A percentile compares a stretch with the other conserved stretches of the same genome.
Evolutionary conservation across 2,329 filamentous ascomycete genomes (phyloP).

Genomic region (Monosporascus sp.): DNA sequence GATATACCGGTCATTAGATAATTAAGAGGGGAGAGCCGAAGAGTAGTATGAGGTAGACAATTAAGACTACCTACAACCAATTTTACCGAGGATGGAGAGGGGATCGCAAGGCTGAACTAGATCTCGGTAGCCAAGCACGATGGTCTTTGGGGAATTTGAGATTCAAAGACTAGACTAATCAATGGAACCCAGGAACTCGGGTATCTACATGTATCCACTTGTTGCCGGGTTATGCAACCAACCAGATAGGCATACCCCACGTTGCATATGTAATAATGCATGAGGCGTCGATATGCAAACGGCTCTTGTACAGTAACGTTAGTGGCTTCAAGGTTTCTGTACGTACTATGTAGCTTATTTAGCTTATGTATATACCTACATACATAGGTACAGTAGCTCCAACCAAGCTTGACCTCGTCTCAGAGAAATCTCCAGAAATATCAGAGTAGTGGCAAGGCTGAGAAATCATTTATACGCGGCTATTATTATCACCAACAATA

Average conservation of each 20-base stretch:
- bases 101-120: background rate
- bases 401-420: background rate
- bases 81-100: background rate
- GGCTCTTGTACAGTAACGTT: no score
- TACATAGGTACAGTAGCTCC: background rate
- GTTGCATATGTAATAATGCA: no score
- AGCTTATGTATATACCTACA: background rate
- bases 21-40: no score
- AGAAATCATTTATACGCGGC: constrained; percentile 29
- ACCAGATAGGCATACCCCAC: no score
- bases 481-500: constrained; percentile 5
- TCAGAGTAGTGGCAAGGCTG: constrained; percentile 36
- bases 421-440: constrained; percentile 14
- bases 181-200: no score
- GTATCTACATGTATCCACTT: no score
- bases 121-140: no score
- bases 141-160: no score
- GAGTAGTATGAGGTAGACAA: background rate
- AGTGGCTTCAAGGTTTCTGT: background rate
- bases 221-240: no score
- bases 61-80: background rate
- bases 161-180: no score
- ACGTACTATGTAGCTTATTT: background rate
- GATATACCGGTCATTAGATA: no score
- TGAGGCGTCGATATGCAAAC: no score